A percentile compares a stretch with the other conserved stretches of the same genome.
Conservation (phyloP, 345 rosid species). For the Pugionium dolabratum region DNA sequence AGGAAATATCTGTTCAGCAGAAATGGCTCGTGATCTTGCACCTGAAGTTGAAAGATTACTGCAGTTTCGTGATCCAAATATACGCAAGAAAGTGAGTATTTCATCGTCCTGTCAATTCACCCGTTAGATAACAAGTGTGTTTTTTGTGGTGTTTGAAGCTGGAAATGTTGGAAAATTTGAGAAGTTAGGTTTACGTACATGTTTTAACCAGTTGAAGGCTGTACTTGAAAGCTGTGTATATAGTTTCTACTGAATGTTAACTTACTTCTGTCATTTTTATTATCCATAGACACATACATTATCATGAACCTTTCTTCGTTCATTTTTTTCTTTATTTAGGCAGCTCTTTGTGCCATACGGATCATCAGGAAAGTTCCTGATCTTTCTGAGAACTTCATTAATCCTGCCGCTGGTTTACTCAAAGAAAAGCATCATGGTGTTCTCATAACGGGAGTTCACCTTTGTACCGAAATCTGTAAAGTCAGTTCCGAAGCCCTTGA, state of each 20-base stretch:
- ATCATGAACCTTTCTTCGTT: conserved; percentile 2
- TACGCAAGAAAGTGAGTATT: conserved; percentile 82
- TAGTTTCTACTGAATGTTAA: conserved; percentile 7
- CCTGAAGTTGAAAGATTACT: conserved; percentile 95
- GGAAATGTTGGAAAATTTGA: background rate
- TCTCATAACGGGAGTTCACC: conserved; percentile 87
- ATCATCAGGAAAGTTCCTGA: conserved; percentile 96
- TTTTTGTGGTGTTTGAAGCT: conserved; percentile 8
- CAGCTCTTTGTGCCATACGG: conserved; percentile 91
- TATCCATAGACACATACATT: conserved; percentile 13
- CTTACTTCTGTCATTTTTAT: conserved; percentile 2
- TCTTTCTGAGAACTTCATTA: conserved; percentile 90
- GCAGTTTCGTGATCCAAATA: conserved; percentile 94
- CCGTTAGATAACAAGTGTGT: background rate
- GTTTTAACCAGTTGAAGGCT: conserved; percentile 12
- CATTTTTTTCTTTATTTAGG: conserved; percentile 51
- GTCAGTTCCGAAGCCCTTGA: conserved; percentile 87
- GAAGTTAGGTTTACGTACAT: conserved; percentile 14
- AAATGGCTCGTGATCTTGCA: conserved; percentile 99
- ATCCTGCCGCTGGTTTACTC: conserved; percentile 76
- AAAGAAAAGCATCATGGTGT: conserved; percentile 99
- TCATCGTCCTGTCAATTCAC: conserved; percentile 12
- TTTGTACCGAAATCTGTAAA: conserved; percentile 86
- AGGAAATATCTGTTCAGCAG: conserved; percentile 96
- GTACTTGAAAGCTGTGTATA: conserved; percentile 4